These are phyloP conservation scores for Aspergillus carlsbadensis DNA, from an alignment of 495 filamentous ascomycete species.

Conservation along the genomic window DNA sequence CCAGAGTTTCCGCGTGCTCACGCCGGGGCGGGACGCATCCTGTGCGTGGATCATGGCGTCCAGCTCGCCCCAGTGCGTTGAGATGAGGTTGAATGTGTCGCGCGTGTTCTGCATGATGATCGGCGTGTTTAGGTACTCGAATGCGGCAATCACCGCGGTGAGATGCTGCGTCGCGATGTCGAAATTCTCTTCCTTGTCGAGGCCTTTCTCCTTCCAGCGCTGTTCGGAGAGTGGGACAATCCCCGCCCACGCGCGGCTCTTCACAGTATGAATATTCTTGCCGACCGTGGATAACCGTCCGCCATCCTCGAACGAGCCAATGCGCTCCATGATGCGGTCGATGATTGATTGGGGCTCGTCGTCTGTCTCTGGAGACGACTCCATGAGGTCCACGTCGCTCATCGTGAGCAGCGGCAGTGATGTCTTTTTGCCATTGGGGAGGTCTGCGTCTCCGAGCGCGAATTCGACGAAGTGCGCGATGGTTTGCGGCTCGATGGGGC, in stretches of 20 bases:
- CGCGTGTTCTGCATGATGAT: slow-evolving; percentile 23
- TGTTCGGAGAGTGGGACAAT: slow-evolving; percentile 32
- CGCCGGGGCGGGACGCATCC: neutral
- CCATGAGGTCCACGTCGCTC: neutral
- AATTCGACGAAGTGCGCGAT: slow-evolving; percentile 19
- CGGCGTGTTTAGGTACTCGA: slow-evolving; percentile 28
- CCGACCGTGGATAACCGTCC: slow-evolving; percentile 24
- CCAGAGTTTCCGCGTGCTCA: slow-evolving; percentile 29
- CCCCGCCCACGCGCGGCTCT: slow-evolving; percentile 32
- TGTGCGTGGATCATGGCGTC: slow-evolving; percentile 20
- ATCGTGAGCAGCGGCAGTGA: neutral
- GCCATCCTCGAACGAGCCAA: slow-evolving; percentile 18
- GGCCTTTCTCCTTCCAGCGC: slow-evolving; percentile 31
- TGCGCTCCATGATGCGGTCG: slow-evolving; percentile 11
- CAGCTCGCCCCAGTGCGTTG: slow-evolving; percentile 20
- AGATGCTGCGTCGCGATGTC: slow-evolving; percentile 32
- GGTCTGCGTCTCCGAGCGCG: neutral
- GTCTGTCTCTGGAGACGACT: neutral
- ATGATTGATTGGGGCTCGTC: slow-evolving; percentile 7
- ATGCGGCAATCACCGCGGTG: slow-evolving; percentile 28
- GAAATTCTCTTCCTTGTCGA: slow-evolving; percentile 27
- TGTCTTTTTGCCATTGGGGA: slow-evolving; percentile 5
- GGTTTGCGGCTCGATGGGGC: slow-evolving; percentile 23
- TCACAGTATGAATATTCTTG: slow-evolving; percentile 30
- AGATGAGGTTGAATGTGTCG: slow-evolving; percentile 31